Evolutionary conservation across 2,329 filamentous ascomycete species (phyloP).

Genomic region (Botrytis sinoallii): DNA sequence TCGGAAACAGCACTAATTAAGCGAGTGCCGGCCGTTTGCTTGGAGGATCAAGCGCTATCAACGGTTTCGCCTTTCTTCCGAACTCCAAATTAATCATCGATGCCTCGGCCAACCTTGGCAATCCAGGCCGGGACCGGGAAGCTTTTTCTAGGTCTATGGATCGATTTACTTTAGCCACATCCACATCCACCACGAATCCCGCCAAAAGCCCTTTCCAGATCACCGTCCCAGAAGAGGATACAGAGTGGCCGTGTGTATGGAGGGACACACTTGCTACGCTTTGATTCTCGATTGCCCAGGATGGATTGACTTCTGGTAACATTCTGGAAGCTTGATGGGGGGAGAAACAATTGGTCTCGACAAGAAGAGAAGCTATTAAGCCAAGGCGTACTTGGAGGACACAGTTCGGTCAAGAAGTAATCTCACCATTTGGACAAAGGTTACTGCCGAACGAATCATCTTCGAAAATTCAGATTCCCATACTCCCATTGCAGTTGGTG

Average conservation of each 20-base stretch:
- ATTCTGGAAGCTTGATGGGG: background rate
- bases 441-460: background rate
- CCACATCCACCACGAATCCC: background rate
- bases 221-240: conserved; percentile 6
- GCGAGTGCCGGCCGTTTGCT: conserved; percentile 36
- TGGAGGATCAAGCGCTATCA: conserved; percentile 40
- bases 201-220: conserved; percentile 11
- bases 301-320: conserved; percentile 1
- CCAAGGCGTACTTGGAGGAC: conserved; percentile 6
- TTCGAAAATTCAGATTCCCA: conserved; percentile 1
- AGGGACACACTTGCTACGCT: background rate
- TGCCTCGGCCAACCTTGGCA: conserved; percentile 40
- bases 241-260: conserved; percentile 1
- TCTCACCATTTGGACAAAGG: conserved; percentile 68
- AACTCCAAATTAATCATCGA: conserved; percentile 37
- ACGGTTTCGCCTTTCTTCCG: conserved; percentile 35
- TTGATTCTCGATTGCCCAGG: background rate
- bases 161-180: conserved; percentile 7
- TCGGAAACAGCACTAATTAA: conserved; percentile 2
- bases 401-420: conserved; percentile 45
- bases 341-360: conserved; percentile 10
- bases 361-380: conserved; percentile 12
- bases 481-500: conserved; percentile 3
- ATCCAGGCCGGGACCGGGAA: conserved; percentile 30
- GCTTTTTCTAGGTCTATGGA: background rate